Conservation (phyloP, 1,139 yeast species). For the Hyphopichia khmerensis region DNA sequence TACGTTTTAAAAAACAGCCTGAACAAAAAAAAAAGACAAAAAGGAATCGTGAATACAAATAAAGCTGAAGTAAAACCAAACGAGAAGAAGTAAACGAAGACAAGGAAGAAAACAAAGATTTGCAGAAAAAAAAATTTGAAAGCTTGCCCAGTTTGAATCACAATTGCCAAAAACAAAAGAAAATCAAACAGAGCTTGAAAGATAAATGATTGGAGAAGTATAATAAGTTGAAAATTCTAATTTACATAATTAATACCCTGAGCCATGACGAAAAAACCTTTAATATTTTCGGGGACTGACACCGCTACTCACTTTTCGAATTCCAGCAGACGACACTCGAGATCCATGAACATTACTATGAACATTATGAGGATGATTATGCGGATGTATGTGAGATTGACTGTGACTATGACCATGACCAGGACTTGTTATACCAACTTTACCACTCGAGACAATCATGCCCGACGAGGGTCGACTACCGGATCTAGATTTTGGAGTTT, state of each 20-base stretch:
- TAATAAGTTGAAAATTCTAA: neutral
- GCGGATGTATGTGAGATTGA: constrained; percentile 9
- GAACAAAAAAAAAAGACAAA: neutral
- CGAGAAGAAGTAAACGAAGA: neutral
- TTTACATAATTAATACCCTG: neutral
- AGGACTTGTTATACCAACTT: neutral
- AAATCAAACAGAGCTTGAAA: neutral
- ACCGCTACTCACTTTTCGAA: constrained; percentile 38
- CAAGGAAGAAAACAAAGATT: neutral
- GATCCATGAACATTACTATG: neutral
- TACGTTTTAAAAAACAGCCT: neutral
- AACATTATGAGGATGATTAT: constrained; percentile 1
- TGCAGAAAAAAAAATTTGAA: neutral
- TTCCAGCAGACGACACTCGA: constrained; percentile 38
- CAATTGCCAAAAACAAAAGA: neutral
- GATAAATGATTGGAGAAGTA: neutral
- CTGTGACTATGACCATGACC: constrained; percentile 9
- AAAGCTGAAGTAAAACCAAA: neutral
- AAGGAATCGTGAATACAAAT: neutral
- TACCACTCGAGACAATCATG: constrained; percentile 7
- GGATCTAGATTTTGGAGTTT: constrained; percentile 36
- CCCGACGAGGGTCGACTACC: constrained; percentile 30
- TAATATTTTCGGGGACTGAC: constrained; percentile 10
- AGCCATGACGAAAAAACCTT: neutral
- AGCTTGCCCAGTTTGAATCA: neutral